A percentile compares a stretch with the other conserved stretches of the same genome.
Evolutionary conservation across 768 basidiomycete species (phyloP).

Genomic region (Tremella fuciformis): DNA sequence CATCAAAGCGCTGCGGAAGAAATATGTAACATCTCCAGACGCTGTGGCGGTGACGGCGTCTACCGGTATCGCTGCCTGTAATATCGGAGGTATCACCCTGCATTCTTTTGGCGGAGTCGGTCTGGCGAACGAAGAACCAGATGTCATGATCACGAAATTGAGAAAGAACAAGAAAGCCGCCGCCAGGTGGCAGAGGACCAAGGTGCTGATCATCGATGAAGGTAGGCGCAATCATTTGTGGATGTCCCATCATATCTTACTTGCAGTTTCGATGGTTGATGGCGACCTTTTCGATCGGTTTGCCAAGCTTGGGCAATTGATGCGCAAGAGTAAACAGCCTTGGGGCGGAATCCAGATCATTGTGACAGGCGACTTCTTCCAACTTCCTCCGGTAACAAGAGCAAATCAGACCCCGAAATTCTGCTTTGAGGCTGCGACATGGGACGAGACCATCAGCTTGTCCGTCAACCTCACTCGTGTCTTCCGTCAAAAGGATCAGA

Average conservation of each 20-base stretch:
- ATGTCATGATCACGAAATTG: conserved; percentile 65
- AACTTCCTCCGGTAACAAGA: conserved; percentile 86
- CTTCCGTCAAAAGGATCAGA: conserved; percentile 87
- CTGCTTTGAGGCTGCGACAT: conserved; percentile 81
- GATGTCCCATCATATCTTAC: conserved; percentile 8
- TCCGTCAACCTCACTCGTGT: conserved; percentile 93
- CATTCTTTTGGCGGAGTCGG: conserved; percentile 97
- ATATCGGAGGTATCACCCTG: conserved; percentile 91
- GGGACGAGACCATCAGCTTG: conserved; percentile 70
- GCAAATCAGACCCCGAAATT: conserved; percentile 66
- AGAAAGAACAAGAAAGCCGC: conserved; percentile 79
- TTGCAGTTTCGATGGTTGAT: conserved; percentile 95
- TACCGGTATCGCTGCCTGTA: conserved; percentile 95
- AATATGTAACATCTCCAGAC: conserved; percentile 59
- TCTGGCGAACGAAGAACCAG: conserved; percentile 65
- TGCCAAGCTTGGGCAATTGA: conserved; percentile 62
- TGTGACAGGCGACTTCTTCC: conserved; percentile 97
- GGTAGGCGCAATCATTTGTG: conserved; percentile 56
- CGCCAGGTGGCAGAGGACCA: conserved; percentile 76
- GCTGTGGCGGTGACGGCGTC: conserved; percentile 91
- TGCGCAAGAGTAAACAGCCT: conserved; percentile 66
- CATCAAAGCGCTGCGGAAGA: conserved; percentile 68
- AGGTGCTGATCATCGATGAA: conserved; percentile 84
- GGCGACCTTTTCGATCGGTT: conserved; percentile 81
- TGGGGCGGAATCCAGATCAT: conserved; percentile 95